Conservation (phyloP, 2,329 filamentous ascomycete species). For the Cercospora sojina region DNA sequence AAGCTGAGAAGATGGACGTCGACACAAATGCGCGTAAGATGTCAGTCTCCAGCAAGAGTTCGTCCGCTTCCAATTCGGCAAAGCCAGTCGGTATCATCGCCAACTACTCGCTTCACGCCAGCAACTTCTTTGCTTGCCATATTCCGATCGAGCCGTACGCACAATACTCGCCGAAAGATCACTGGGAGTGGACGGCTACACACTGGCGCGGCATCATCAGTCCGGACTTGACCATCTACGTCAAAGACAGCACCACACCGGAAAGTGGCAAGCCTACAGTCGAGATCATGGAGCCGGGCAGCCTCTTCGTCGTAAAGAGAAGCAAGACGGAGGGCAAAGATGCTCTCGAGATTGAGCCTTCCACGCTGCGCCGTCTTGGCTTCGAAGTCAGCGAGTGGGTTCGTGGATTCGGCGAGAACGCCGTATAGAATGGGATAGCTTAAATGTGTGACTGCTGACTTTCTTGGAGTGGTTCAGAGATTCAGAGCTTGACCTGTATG, state of each 20-base stretch:
- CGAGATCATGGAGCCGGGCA: constrained; percentile 46
- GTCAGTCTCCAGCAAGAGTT: constrained; percentile 9
- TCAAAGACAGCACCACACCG: constrained; percentile 44
- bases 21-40: constrained; percentile 20
- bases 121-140: constrained; percentile 70
- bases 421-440: background rate
- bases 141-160: constrained; percentile 67
- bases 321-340: constrained; percentile 36
- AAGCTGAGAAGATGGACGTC: constrained; percentile 28
- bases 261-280: constrained; percentile 33
- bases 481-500: background rate
- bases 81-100: constrained; percentile 74
- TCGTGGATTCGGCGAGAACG: constrained; percentile 35
- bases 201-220: constrained; percentile 85
- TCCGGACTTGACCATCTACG: constrained; percentile 74
- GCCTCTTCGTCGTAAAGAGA: constrained; percentile 43
- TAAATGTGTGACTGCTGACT: background rate
- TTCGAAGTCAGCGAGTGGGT: constrained; percentile 91
- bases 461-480: background rate
- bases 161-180: constrained; percentile 76
- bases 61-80: constrained; percentile 20
- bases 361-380: constrained; percentile 67
- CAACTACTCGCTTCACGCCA: constrained; percentile 75
- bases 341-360: constrained; percentile 40
- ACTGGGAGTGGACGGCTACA: constrained; percentile 97